A percentile compares a stretch with the other conserved stretches of the same genome.
These are phyloP conservation scores for Calonectria honghensis DNA, from an alignment of 2,329 filamentous ascomycete genomes.

Conservation along the genomic window DNA sequence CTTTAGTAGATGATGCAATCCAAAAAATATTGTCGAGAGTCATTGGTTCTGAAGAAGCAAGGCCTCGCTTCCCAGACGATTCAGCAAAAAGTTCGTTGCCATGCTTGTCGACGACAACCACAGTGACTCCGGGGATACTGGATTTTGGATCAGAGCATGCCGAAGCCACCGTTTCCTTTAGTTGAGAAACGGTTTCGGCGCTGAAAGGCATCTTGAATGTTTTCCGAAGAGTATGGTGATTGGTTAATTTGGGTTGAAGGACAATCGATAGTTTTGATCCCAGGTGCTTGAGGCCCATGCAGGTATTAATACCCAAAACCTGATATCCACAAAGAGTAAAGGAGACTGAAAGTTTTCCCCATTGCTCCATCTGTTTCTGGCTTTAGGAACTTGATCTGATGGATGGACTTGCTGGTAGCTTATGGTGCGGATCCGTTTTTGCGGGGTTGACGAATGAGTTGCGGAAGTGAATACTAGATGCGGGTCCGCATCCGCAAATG, in stretches of 20 bases:
- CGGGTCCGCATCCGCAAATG: constrained; percentile 38
- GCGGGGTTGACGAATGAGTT: constrained; percentile 28
- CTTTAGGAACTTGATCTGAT: neutral
- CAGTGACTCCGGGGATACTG: constrained; percentile 66
- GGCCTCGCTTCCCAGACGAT: constrained; percentile 68
- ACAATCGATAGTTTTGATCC: too few species aligned
- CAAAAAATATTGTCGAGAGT: constrained; percentile 76
- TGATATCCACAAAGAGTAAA: neutral
- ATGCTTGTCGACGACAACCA: constrained; percentile 68
- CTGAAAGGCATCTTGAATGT: constrained; percentile 46
- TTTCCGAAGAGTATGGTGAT: neutral
- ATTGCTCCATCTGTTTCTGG: neutral
- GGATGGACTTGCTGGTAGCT: neutral
- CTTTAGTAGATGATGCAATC: constrained; percentile 76
- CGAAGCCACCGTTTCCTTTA: constrained; percentile 58
- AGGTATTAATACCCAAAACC: constrained; percentile 25
- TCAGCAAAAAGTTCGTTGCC: constrained; percentile 69
- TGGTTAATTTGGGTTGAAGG: neutral
- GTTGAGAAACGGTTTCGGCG: constrained; percentile 38
- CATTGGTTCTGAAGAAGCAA: constrained; percentile 69
- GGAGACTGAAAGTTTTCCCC: neutral
- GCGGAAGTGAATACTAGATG: constrained; percentile 12
- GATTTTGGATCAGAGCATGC: constrained; percentile 61
- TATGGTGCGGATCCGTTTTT: constrained; percentile 45
- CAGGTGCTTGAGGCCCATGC: neutral